phyloP scores from a whole-genome alignment of 139 green algal genomes.

The Mesotaenium endlicherianum region DNA sequence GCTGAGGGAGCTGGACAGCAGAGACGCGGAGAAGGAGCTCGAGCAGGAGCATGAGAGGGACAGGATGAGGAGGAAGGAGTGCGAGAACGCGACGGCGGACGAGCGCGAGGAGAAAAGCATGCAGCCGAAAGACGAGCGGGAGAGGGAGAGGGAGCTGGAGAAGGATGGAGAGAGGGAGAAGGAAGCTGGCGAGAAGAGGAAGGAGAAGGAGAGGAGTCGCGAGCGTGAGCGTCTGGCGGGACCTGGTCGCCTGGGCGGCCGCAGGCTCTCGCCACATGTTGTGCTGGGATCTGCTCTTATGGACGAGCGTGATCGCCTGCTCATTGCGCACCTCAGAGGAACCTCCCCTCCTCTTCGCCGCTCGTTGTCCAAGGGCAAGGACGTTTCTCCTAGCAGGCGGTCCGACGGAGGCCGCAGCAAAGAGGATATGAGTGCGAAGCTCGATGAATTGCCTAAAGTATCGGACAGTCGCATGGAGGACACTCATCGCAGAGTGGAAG shows the following conservation, averaged over 20 bases:
- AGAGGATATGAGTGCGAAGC: too few species aligned
- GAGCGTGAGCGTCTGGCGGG: background rate
- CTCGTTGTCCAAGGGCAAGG: too few species aligned
- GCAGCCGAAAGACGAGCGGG: background rate
- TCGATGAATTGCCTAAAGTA: too few species aligned
- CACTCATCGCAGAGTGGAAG: too few species aligned
- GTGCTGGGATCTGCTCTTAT: slow-evolving; percentile 11
- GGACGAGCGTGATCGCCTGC: slow-evolving; percentile 12
- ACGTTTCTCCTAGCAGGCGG: too few species aligned
- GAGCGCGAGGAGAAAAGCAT: background rate
- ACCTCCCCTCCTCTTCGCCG: too few species aligned
- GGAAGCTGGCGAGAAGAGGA: too few species aligned
- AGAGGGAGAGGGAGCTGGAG: background rate
- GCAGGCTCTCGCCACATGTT: slow-evolving; percentile 7
- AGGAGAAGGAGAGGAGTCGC: background rate
- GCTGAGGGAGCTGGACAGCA: background rate
- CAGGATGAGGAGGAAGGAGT: background rate
- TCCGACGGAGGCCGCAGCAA: too few species aligned
- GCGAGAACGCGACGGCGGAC: background rate
- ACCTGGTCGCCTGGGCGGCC: background rate
- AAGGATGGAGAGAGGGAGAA: slow-evolving; percentile 1
- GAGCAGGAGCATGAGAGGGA: too few species aligned
- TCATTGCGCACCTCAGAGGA: slow-evolving; percentile 9
- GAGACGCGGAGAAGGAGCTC: background rate
- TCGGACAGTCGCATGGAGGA: too few species aligned